A percentile compares a stretch with the other conserved stretches of the same genome.
Evolutionary conservation across 1,139 yeast genomes (phyloP).

Genomic region (Diutina rugosa): DNA sequence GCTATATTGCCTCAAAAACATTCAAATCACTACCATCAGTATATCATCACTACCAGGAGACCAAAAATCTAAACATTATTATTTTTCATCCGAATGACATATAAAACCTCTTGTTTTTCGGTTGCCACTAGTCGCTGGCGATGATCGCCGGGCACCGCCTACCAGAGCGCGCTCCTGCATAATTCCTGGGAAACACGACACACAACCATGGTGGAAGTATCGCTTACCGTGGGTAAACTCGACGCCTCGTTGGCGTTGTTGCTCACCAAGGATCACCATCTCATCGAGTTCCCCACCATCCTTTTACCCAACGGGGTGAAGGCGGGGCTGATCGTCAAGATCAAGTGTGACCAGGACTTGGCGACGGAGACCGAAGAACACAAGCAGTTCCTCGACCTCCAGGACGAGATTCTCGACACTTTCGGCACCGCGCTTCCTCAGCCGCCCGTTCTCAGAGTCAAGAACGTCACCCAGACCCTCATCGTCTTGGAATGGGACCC

Average conservation of each 20-base stretch:
- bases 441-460: slow-evolving; percentile 55
- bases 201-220: slow-evolving; percentile 60
- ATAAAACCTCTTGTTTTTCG: no score
- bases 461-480: slow-evolving; percentile 86
- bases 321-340: slow-evolving; percentile 89
- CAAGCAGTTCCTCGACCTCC: slow-evolving; percentile 46
- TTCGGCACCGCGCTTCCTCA: slow-evolving; percentile 70
- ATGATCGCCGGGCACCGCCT: neutral
- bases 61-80: no score
- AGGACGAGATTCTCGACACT: slow-evolving; percentile 56
- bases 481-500: slow-evolving; percentile 94
- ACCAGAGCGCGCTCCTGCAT: neutral
- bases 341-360: slow-evolving; percentile 73
- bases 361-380: slow-evolving; percentile 54
- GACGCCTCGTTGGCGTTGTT: slow-evolving; percentile 90
- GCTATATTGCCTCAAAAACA: no score
- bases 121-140: no score
- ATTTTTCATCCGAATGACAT: no score
- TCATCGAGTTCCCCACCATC: slow-evolving; percentile 92
- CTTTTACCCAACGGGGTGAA: slow-evolving; percentile 79
- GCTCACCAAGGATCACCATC: slow-evolving; percentile 84
- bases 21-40: no score
- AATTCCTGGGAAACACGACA: neutral
- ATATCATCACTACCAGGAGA: no score
- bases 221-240: slow-evolving; percentile 87